These are phyloP conservation scores for Neonectria hederae DNA, from an alignment of 2,329 filamentous ascomycete species.

Conservation along the genomic window DNA sequence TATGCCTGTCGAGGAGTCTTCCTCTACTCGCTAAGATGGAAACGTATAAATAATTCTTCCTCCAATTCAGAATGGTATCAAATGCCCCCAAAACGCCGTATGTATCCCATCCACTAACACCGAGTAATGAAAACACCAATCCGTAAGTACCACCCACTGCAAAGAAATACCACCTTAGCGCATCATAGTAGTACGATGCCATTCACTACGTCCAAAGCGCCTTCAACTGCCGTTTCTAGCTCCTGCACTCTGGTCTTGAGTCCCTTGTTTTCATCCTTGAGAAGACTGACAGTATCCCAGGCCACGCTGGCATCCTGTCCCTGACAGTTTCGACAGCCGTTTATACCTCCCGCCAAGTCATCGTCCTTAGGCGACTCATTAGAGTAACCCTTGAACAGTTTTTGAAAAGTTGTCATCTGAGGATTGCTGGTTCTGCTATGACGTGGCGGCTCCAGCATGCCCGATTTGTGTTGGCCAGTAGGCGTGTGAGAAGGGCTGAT, in stretches of 20 bases:
- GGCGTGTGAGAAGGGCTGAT: slow-evolving; percentile 36
- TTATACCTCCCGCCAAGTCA: slow-evolving; percentile 26
- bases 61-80: slow-evolving; percentile 43
- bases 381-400: slow-evolving; percentile 55
- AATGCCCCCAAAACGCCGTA: slow-evolving; percentile 37
- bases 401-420: slow-evolving; percentile 51
- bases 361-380: slow-evolving; percentile 45
- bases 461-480: slow-evolving; percentile 35
- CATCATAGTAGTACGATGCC: slow-evolving; percentile 60
- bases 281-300: slow-evolving; percentile 71
- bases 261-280: slow-evolving; percentile 70
- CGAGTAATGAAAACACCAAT: slow-evolving; percentile 21
- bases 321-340: slow-evolving; percentile 64
- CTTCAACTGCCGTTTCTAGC: slow-evolving; percentile 68
- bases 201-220: slow-evolving; percentile 68
- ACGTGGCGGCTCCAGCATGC: slow-evolving; percentile 39
- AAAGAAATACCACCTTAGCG: slow-evolving; percentile 7
- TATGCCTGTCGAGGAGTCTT: slow-evolving; percentile 19
- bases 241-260: slow-evolving; percentile 68
- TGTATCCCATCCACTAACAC: slow-evolving; percentile 32
- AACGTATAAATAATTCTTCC: slow-evolving; percentile 29
- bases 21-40: slow-evolving; percentile 30
- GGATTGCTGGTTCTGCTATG: slow-evolving; percentile 45
- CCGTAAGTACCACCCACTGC: background rate
- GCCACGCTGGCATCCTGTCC: slow-evolving; percentile 68